Conservation (phyloP, 306 rosid genomes). For the Elaeagnus macrophylla region DNA sequence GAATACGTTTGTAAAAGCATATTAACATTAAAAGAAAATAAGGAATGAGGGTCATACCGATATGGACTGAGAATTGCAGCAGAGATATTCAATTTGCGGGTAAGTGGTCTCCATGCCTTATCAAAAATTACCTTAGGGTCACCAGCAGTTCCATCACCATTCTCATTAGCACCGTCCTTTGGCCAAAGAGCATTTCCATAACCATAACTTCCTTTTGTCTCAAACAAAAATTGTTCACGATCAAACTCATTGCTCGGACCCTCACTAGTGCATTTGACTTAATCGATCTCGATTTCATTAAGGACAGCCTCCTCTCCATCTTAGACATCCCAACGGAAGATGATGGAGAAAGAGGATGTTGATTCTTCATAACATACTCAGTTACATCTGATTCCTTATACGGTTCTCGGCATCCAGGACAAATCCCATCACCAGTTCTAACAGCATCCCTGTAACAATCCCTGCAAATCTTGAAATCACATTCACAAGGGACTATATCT, state of each 20-base stretch:
- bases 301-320: slow-evolving; percentile 50
- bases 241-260: slow-evolving; percentile 45
- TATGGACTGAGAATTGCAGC: slow-evolving; percentile 67
- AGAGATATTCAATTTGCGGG: slow-evolving; percentile 43
- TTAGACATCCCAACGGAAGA: slow-evolving; percentile 27
- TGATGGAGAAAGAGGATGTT: slow-evolving; percentile 20
- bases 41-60: slow-evolving; percentile 27
- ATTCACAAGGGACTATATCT: slow-evolving; percentile 55
- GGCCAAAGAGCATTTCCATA: slow-evolving; percentile 82
- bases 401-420: slow-evolving; percentile 48
- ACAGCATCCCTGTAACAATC: slow-evolving; percentile 52
- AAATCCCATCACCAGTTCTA: slow-evolving; percentile 40
- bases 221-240: slow-evolving; percentile 51
- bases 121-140: slow-evolving; percentile 43
- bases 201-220: slow-evolving; percentile 62
- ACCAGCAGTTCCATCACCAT: slow-evolving; percentile 43
- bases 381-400: slow-evolving; percentile 27
- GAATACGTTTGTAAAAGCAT: too few species aligned
- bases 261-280: slow-evolving; percentile 30
- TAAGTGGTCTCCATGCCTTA: slow-evolving; percentile 57
- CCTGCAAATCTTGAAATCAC: slow-evolving; percentile 56
- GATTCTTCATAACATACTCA: slow-evolving; percentile 12
- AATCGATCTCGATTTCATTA: slow-evolving; percentile 29
- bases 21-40: neutral
- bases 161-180: slow-evolving; percentile 28